Evolutionary conservation across 2,329 filamentous ascomycete species (phyloP).

Genomic region (Cadophora malorum): DNA sequence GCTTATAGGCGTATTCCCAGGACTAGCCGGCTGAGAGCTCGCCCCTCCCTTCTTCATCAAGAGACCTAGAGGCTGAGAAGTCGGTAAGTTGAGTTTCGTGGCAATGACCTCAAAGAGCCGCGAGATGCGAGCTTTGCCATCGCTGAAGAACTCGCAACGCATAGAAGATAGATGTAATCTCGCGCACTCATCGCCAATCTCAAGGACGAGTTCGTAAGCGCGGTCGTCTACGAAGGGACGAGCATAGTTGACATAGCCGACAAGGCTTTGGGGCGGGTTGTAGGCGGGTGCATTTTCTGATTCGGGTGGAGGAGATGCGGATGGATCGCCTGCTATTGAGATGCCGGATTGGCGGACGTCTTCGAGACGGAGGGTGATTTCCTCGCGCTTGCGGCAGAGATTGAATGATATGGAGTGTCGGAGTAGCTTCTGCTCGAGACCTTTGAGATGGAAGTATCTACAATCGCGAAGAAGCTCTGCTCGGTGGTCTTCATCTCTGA

Average conservation of each 20-base stretch:
- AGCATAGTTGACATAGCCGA: constrained; percentile 76
- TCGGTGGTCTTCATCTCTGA: constrained; percentile 78
- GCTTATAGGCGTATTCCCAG: constrained; percentile 72
- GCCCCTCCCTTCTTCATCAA: constrained; percentile 71
- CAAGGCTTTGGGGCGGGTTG: constrained; percentile 38
- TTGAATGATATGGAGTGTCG: constrained; percentile 80
- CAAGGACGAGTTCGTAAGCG: constrained; percentile 76
- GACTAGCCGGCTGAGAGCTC: constrained; percentile 65
- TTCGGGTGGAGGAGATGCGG: constrained; percentile 40
- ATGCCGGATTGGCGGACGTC: constrained; percentile 91
- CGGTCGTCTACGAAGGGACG: constrained; percentile 84
- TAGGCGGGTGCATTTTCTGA: constrained; percentile 43
- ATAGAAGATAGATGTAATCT: constrained; percentile 59
- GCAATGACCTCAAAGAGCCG: constrained; percentile 82
- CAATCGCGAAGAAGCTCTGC: constrained; percentile 82
- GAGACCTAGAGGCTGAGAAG: constrained; percentile 66
- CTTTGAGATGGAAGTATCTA: constrained; percentile 91
- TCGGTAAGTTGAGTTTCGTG: constrained; percentile 75
- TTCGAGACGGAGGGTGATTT: constrained; percentile 81
- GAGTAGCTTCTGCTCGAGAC: constrained; percentile 86
- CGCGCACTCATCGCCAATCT: constrained; percentile 74
- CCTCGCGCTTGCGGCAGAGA: constrained; percentile 66
- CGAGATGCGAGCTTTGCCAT: constrained; percentile 72
- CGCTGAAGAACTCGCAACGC: constrained; percentile 76
- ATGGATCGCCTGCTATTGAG: constrained; percentile 61